phyloP scores from a whole-genome alignment of 2,329 filamentous ascomycete genomes.

The Capronia coronata region DNA sequence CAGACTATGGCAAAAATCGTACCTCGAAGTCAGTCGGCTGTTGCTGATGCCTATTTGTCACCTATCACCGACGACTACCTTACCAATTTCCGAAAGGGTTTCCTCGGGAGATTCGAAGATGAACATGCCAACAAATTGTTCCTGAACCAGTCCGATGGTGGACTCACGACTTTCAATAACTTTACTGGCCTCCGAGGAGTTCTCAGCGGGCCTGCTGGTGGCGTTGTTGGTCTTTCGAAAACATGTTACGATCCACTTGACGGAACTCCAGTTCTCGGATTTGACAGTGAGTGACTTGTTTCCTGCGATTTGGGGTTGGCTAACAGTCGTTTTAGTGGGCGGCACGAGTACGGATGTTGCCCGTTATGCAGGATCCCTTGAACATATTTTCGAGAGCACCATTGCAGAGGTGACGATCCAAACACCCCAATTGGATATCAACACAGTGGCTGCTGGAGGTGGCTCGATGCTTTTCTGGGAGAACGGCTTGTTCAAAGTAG shows the following conservation, averaged over 20 bases:
- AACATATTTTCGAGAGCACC: slow-evolving; percentile 80
- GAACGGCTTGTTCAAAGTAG: slow-evolving; percentile 82
- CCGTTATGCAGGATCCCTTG: slow-evolving; percentile 70
- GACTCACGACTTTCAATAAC: slow-evolving; percentile 44
- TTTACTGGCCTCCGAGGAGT: slow-evolving; percentile 78
- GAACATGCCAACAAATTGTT: slow-evolving; percentile 68
- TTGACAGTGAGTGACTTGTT: slow-evolving; percentile 75
- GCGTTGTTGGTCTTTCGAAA: slow-evolving; percentile 39
- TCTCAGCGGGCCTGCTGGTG: slow-evolving; percentile 79
- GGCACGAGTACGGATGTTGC: slow-evolving; percentile 81
- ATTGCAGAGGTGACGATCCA: slow-evolving; percentile 80
- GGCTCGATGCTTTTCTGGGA: slow-evolving; percentile 61
- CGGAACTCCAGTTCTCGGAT: slow-evolving; percentile 74
- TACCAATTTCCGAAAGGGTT: slow-evolving; percentile 29
- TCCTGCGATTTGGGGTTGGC: slow-evolving; percentile 52
- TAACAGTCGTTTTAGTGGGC: slow-evolving; percentile 78
- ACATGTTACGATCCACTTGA: slow-evolving; percentile 74
- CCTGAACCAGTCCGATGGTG: slow-evolving; percentile 88
- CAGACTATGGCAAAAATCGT: slow-evolving; percentile 86
- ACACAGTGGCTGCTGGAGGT: slow-evolving; percentile 59
- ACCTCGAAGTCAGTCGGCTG: slow-evolving; percentile 68
- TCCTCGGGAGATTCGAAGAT: slow-evolving; percentile 59
- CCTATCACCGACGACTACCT: slow-evolving; percentile 73
- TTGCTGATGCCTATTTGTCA: slow-evolving; percentile 71
- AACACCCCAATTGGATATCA: slow-evolving; percentile 77